phyloP scores from a whole-genome alignment of 2,329 filamentous ascomycete genomes.

The Moelleriella libera region DNA sequence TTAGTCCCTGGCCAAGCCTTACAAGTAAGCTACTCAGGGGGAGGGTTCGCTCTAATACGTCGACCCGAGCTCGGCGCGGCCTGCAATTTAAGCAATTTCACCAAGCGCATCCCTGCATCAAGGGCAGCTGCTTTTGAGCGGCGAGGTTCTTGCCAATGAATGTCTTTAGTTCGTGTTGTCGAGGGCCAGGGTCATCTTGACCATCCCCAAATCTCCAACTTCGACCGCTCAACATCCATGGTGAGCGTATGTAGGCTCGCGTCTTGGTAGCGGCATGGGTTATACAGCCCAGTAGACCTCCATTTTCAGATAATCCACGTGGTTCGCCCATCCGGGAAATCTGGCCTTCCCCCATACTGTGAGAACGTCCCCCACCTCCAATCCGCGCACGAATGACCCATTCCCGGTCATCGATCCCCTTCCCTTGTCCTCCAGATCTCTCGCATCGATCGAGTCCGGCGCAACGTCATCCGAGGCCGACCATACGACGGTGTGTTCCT shows the following conservation, averaged over 20 bases:
- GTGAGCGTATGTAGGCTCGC: not conserved
- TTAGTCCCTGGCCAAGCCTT: too few species aligned
- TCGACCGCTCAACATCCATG: too few species aligned
- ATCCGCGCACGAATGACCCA: conserved; percentile 39
- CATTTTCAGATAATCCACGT: conserved; percentile 32
- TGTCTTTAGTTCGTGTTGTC: too few species aligned
- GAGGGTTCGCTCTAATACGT: too few species aligned
- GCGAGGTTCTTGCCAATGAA: too few species aligned
- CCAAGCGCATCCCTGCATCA: too few species aligned
- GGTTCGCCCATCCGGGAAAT: conserved; percentile 39
- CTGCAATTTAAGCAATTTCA: too few species aligned
- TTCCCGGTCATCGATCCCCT: conserved; percentile 35
- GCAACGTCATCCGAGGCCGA: conserved; percentile 31
- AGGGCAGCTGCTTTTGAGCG: too few species aligned
- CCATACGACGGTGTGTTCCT: conserved; percentile 38
- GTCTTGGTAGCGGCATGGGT: not conserved
- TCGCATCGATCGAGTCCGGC: conserved; percentile 24
- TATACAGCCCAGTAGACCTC: conserved; percentile 44
- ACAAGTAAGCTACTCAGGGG: too few species aligned
- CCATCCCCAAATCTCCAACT: too few species aligned
- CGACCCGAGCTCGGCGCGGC: too few species aligned
- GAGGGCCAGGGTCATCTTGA: too few species aligned
- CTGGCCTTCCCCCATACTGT: conserved; percentile 48
- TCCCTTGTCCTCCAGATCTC: conserved; percentile 25
- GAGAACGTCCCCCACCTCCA: conserved; percentile 46